Percentiles rank a stretch among this genome's conserved stretches.
Evolutionary conservation across 1,139 yeast species (phyloP).

Genomic region (Geotrichum phurueaensis): DNA sequence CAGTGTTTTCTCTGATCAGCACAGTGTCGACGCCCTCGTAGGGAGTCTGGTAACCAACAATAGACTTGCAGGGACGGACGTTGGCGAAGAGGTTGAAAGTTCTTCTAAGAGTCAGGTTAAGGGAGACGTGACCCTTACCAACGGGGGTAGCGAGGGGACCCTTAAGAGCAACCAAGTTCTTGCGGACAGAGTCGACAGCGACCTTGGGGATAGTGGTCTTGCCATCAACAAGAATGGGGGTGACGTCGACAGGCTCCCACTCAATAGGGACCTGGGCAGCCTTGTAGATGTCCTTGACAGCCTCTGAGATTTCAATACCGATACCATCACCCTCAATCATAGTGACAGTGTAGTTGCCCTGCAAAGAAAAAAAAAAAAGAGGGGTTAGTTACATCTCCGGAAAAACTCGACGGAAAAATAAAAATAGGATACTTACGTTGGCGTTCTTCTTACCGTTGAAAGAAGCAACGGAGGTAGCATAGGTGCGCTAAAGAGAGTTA

Average conservation of each 20-base stretch:
- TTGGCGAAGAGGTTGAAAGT: slow-evolving; percentile 94
- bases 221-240: slow-evolving; percentile 87
- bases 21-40: slow-evolving; percentile 93
- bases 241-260: slow-evolving; percentile 96
- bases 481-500: slow-evolving; percentile 26
- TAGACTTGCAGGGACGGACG: slow-evolving; percentile 93
- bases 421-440: slow-evolving; percentile 30
- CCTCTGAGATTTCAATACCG: slow-evolving; percentile 89
- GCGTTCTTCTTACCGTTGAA: slow-evolving; percentile 53
- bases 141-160: slow-evolving; percentile 98
- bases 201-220: slow-evolving; percentile 89
- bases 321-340: slow-evolving; percentile 98
- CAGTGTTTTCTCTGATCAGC: slow-evolving; percentile 96
- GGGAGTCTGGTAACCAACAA: slow-evolving; percentile 91
- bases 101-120: slow-evolving; percentile 95
- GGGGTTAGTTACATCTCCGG: slow-evolving; percentile 7
- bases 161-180: slow-evolving; percentile 88
- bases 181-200: slow-evolving; percentile 88
- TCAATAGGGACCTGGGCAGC: slow-evolving; percentile 94
- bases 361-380: not conserved
- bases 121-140: slow-evolving; percentile 97
- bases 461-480: slow-evolving; percentile 50
- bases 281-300: slow-evolving; percentile 82
- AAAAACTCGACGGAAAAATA: slow-evolving; percentile 8
- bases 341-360: slow-evolving; percentile 72